Evolutionary conservation across 2,329 filamentous ascomycete genomes (phyloP), one percentile per base, ranked within the genome.

Genomic region (Kalmusia sp.): DNA sequence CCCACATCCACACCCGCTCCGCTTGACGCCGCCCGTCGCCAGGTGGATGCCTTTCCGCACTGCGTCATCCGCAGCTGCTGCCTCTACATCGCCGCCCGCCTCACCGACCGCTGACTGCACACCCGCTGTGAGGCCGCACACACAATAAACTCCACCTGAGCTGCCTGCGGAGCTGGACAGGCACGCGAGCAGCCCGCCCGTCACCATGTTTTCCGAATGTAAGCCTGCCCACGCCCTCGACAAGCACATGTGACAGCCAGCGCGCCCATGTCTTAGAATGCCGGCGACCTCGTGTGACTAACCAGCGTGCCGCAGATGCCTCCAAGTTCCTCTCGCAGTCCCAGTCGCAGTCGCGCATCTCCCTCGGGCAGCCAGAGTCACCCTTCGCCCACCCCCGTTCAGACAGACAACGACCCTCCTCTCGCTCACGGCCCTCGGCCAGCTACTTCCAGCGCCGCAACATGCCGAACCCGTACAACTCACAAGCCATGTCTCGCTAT

Each of bases 301-400:
- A 79, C 74, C 54, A 64, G 55, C 62, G 52, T 61, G 62, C 58
- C 58, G 49, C 70, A 97, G 95, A 98, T 88, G 95, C 95, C 69
- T 98, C 93, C 63, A 89, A 89, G 65, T 99, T 99, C 75, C 87
- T 99, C 84, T 97, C 93, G 62, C 95, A 98, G 84, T 97, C 93
- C 63, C 95, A 98, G 84, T 97, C 92, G 61, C 93, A 96, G 81
- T 96, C 93, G 57, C 89, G 92, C 59, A 82, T 98, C 68, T 91
- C 89, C 63, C 92, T 77, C 85, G 89, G 72, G 76, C 84, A 78
- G 62, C 71, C 61, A 61, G 75, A 81, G 63, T 68, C 74, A 75
- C 61, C 79, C 75, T 68, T 79, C 76, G 44, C 71, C 78, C 69
- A 80, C 78, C 67, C 80, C 79, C 57, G 75, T 75, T 61, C 77